phyloP scores from a whole-genome alignment of 345 rosid species.

The Eucalyptus coolabah region DNA sequence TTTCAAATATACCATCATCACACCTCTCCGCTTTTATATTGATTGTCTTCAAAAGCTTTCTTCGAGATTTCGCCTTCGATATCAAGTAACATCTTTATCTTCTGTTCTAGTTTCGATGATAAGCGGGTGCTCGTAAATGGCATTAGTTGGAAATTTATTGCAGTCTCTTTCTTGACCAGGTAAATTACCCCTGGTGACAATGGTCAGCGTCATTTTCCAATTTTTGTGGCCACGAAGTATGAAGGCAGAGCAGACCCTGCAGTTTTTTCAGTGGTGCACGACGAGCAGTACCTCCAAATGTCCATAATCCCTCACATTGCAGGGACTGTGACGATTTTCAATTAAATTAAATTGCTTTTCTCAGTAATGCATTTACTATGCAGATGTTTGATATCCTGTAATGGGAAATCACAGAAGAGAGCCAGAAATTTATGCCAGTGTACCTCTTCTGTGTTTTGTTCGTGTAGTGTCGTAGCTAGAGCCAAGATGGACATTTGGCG shows the following conservation, averaged over 20 bases:
- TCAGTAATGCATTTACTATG: background rate
- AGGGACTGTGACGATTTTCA: background rate
- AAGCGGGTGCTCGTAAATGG: background rate
- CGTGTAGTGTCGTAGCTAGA: background rate
- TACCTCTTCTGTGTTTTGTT: background rate
- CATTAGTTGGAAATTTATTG: background rate
- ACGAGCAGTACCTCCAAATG: background rate
- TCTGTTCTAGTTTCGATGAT: background rate
- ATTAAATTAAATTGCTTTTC: background rate
- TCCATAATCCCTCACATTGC: background rate
- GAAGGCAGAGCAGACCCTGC: background rate
- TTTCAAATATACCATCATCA: background rate
- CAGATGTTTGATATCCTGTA: background rate
- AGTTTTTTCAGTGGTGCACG: background rate
- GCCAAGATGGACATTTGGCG: background rate
- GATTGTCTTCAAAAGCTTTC: background rate
- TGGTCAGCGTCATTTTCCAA: background rate
- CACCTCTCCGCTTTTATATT: background rate
- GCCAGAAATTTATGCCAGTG: background rate
- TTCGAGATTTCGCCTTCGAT: background rate
- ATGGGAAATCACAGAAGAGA: background rate
- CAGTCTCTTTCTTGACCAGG: background rate
- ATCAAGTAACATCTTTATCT: background rate
- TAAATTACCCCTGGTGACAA: background rate
- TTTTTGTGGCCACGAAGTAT: background rate